phyloP scores from a whole-genome alignment of 164 flowering plant species.

The Brasenia schreberi region DNA sequence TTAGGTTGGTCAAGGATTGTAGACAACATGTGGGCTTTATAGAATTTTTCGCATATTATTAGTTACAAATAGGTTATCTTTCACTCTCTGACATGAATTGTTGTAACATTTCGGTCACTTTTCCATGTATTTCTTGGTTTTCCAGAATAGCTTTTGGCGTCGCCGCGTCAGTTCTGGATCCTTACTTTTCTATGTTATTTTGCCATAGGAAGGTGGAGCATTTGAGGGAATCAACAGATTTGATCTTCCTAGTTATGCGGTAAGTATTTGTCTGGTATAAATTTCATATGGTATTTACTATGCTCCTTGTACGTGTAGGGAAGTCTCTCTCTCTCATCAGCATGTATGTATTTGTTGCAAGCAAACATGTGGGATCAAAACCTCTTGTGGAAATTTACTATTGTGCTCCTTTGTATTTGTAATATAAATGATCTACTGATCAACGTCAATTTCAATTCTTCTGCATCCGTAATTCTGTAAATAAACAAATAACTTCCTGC shows the following conservation, averaged over 20 bases:
- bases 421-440: no score
- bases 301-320: neutral
- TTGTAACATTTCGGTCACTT: neutral
- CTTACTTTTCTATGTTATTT: neutral
- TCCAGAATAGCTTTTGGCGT: neutral
- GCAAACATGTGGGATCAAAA: no score
- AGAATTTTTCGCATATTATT: neutral
- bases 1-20: neutral
- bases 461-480: no score
- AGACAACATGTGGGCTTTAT: neutral
- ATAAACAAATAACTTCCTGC: no score
- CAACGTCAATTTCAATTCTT: no score
- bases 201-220: constrained; percentile 25
- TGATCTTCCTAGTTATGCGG: constrained; percentile 78
- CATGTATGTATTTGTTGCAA: no score
- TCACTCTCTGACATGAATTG: neutral
- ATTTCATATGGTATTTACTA: neutral
- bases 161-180: neutral
- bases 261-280: constrained; percentile 24
- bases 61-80: neutral
- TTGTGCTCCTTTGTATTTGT: no score
- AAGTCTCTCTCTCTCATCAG: no score
- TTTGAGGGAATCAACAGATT: constrained; percentile 28
- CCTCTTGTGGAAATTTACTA: no score
- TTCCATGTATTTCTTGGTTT: neutral